Base-by-base conservation (phyloP, 768 basidiomycete genomes). In the Omphalotus guepiniiformis region DNA sequence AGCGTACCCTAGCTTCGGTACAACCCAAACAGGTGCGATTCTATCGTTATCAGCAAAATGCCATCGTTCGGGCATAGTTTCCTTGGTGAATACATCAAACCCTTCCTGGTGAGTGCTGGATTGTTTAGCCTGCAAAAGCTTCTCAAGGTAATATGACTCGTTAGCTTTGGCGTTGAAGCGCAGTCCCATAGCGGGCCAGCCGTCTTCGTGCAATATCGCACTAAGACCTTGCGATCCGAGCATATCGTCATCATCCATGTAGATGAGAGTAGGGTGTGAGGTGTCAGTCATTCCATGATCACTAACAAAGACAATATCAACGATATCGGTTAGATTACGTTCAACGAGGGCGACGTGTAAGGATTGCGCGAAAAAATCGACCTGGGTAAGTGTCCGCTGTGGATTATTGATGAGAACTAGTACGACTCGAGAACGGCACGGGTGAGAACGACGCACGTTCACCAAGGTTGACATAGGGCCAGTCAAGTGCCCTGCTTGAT, bases 261-360 rank as follows among this genome's bases (percentile, higher is more conserved):
- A 89, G 27, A 94, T 66, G 39, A 78, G 73, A 40, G 85, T 79
- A 0, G 83, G 82, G 52, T 87, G 75, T 51, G 80, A 82, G n/a
- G 91, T 95, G 60, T 90, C 88, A 1, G 82, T 85, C 88, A 92
- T 93, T n/a, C 90, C 91, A 56, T 92, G 87, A 60, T 91, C 89
- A 52, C 85, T 87, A 53, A 96, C 92, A 55, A 94, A 93, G 19
- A 95, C 76, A 26, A 95, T 73, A 61, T 96, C 90, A 11, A 93
- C 83, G 16, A 94, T 87, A 38, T 86, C 78, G 1, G 80, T 82
- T 21, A 95, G 73, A 58, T 93, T 91, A 5, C 93, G 80, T 3
- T 71, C 71, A 39, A 71, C 71, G 28, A 96, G 68, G 1, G 77
- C 74, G 12, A 68, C 65, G 44, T 87, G 82, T 8, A 96, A 66